Percentiles rank a stretch among this genome's conserved stretches.
phyloP scores from a whole-genome alignment of 768 basidiomycete genomes.

The Porphyrellus cyaneotinctus region DNA sequence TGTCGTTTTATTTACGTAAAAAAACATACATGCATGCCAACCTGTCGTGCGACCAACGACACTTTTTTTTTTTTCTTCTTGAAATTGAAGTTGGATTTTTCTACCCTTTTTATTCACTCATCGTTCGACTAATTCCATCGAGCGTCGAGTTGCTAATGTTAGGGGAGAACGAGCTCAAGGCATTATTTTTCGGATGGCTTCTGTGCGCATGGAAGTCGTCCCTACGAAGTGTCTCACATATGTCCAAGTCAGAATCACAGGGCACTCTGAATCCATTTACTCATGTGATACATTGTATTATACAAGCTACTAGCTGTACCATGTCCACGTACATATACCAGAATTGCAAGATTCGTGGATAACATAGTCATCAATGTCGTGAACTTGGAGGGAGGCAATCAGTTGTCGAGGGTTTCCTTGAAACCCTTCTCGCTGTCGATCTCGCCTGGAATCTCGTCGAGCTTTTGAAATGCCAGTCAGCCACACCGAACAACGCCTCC shows the following conservation, averaged over 20 bases:
- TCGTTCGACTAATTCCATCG: constrained; percentile 40
- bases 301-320: constrained; percentile 4
- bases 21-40: no score
- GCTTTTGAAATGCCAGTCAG: constrained; percentile 26
- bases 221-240: constrained; percentile 67
- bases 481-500: background rate
- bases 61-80: no score
- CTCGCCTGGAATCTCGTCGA: constrained; percentile 62
- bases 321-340: background rate
- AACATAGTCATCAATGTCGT: no score
- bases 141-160: constrained; percentile 48
- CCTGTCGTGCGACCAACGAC: no score
- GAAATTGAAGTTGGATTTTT: background rate
- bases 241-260: no score
- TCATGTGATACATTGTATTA: constrained; percentile 10
- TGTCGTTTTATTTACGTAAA: constrained; percentile 11
- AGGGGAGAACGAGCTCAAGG: constrained; percentile 43
- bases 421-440: constrained; percentile 59
- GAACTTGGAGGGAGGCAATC: background rate
- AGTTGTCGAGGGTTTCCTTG: constrained; percentile 34
- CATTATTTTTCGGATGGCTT: constrained; percentile 58
- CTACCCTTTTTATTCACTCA: constrained; percentile 46
- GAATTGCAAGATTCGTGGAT: background rate
- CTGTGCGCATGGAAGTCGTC: constrained; percentile 37
- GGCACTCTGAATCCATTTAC: background rate